Conservation (phyloP, 768 basidiomycete species). For the Kwoniella dejecticola region DNA sequence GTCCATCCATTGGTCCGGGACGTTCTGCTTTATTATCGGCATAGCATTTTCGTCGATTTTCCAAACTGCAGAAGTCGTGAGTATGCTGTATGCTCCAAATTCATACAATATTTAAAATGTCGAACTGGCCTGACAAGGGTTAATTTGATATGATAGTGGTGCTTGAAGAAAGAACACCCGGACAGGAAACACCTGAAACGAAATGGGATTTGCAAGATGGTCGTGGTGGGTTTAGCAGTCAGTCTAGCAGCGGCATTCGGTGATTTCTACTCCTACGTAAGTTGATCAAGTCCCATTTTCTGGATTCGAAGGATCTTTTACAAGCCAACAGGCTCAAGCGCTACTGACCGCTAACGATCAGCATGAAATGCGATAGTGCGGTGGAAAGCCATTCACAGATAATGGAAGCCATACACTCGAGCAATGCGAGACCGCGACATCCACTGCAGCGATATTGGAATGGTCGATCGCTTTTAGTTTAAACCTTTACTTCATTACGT, state of each 20-base stretch:
- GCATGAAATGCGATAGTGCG: too few species aligned
- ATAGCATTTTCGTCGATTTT: constrained; percentile 51
- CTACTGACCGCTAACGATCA: too few species aligned
- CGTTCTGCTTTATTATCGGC: constrained; percentile 50
- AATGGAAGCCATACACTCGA: constrained; percentile 11
- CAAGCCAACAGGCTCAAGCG: too few species aligned
- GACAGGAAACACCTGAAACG: constrained; percentile 45
- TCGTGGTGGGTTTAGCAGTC: constrained; percentile 47
- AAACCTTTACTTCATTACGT: constrained; percentile 48
- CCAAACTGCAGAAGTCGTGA: constrained; percentile 49
- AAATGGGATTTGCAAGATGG: constrained; percentile 51
- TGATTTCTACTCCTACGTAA: constrained; percentile 35
- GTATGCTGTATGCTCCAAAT: constrained; percentile 16
- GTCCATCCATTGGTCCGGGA: constrained; percentile 34
- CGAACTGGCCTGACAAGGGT: not conserved
- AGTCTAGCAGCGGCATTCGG: constrained; percentile 47
- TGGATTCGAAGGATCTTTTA: too few species aligned
- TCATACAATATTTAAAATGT: not conserved
- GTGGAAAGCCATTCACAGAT: constrained; percentile 10
- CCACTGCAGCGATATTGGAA: constrained; percentile 47
- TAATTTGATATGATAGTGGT: constrained; percentile 20
- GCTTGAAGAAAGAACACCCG: constrained; percentile 46
- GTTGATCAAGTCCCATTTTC: too few species aligned
- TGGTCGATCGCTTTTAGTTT: constrained; percentile 47
- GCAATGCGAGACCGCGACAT: constrained; percentile 40